A percentile compares a stretch with the other conserved stretches of the same genome.
phyloP scores from a whole-genome alignment of 2,329 filamentous ascomycete genomes.

The Ampelomyces quisqualis region DNA sequence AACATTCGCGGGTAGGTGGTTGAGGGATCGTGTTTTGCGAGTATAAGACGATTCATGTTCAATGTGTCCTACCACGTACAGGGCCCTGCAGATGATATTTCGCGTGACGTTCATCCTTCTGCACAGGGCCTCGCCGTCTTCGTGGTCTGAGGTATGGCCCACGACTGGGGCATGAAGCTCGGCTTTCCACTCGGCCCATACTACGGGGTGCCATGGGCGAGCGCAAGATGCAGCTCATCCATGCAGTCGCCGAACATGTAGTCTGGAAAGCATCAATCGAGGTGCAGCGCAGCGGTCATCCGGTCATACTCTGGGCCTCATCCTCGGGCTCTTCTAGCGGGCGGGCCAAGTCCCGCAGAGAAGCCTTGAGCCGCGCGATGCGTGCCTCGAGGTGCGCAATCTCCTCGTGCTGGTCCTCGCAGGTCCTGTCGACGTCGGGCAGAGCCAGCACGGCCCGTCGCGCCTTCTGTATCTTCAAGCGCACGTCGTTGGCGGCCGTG shows the following conservation, averaged over 20 bases:
- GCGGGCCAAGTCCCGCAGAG: constrained; percentile 35
- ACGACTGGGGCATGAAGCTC: no score
- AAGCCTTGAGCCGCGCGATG: constrained; percentile 60
- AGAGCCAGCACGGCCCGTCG: constrained; percentile 64
- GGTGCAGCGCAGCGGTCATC: constrained; percentile 30
- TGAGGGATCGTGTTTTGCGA: no score
- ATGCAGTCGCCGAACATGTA: constrained; percentile 31
- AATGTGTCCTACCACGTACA: no score
- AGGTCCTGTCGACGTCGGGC: constrained; percentile 67
- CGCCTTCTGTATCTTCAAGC: constrained; percentile 80
- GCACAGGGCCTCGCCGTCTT: no score
- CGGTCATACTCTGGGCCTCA: constrained; percentile 42
- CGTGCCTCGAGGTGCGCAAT: constrained; percentile 65
- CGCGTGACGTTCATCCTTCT: no score
- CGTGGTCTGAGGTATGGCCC: no score
- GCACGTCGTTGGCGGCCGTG: constrained; percentile 73
- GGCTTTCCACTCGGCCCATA: constrained; percentile 3
- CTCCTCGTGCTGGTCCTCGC: constrained; percentile 70
- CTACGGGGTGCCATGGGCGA: constrained; percentile 15
- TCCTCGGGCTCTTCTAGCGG: constrained; percentile 22
- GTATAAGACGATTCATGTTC: no score
- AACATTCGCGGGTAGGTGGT: neutral
- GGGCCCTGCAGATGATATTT: no score
- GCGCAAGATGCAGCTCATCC: constrained; percentile 30
- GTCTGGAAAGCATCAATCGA: constrained; percentile 34